These are phyloP conservation scores for Zygotorulaspora danielsina DNA, from an alignment of 805 yeast genomes.

Conservation along the genomic window DNA sequence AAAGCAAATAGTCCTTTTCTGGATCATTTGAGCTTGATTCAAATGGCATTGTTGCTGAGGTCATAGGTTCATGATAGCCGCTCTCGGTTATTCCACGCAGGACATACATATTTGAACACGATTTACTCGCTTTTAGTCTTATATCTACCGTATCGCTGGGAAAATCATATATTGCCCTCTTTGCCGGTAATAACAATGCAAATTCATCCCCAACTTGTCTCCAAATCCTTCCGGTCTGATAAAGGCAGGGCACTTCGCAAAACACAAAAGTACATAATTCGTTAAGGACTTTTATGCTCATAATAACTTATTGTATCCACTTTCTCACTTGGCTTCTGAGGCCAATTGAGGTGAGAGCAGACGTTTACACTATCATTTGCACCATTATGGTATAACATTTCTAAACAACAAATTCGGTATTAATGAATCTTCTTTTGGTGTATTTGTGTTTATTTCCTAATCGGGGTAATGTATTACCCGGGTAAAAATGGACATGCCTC, in stretches of 20 bases:
- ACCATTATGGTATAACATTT: not conserved
- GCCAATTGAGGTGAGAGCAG: not conserved
- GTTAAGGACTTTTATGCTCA: constrained; percentile 11
- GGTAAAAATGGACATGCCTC: too few species aligned
- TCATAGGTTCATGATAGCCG: constrained; percentile 11
- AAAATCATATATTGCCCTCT: constrained; percentile 8
- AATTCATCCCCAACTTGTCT: constrained; percentile 5
- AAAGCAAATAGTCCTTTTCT: not conserved
- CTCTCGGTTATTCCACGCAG: constrained; percentile 13
- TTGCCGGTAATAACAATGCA: constrained; percentile 2
- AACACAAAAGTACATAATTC: constrained; percentile 15
- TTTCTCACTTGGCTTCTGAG: constrained; percentile 1
- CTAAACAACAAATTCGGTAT: not conserved
- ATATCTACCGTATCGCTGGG: constrained; percentile 6
- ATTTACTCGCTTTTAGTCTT: not conserved
- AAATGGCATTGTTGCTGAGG: constrained; percentile 6
- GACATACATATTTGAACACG: constrained; percentile 2
- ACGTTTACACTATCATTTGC: not conserved
- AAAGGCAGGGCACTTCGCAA: constrained; percentile 14
- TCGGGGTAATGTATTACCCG: not conserved
- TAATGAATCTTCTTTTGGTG: not conserved
- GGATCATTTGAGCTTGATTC: not conserved
- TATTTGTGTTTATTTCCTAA: constrained; percentile 3
- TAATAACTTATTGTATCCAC: not conserved
- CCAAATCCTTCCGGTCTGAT: constrained; percentile 18